Evolutionary conservation across 2,329 filamentous ascomycete species (phyloP).

Genomic region (Davidsoniella virescens): DNA sequence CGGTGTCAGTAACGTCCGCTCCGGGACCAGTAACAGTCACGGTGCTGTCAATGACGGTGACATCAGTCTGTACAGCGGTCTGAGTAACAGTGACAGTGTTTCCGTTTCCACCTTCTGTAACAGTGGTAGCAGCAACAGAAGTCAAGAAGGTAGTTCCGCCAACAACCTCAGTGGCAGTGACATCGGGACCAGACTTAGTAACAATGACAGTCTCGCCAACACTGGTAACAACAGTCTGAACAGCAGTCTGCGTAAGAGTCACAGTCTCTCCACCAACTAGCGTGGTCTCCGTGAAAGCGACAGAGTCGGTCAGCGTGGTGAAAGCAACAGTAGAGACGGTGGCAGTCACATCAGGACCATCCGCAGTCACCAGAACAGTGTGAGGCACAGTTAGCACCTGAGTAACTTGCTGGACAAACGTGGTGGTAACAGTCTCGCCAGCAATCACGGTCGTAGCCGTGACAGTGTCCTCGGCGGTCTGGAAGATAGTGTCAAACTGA

Average conservation of each 20-base stretch:
- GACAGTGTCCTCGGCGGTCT: slow-evolving; percentile 2
- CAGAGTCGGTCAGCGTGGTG: background rate
- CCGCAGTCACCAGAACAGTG: slow-evolving; percentile 2
- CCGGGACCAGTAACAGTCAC: background rate
- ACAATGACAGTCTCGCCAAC: background rate
- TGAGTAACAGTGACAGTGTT: background rate
- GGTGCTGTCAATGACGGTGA: background rate
- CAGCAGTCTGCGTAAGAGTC: background rate
- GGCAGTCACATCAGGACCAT: background rate
- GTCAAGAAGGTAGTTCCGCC: background rate
- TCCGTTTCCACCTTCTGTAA: background rate
- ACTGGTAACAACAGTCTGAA: slow-evolving; percentile 2
- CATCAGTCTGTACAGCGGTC: background rate
- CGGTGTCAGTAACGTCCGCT: background rate
- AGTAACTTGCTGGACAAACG: background rate
- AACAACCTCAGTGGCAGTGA: background rate
- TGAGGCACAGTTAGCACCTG: background rate
- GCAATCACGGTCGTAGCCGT: slow-evolving; percentile 2
- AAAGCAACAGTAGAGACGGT: background rate
- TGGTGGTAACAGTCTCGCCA: slow-evolving; percentile 8
- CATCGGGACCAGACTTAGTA: slow-evolving; percentile 1
- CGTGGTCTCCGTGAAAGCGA: slow-evolving; percentile 1
- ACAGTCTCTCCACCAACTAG: slow-evolving; percentile 4
- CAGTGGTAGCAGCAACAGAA: background rate
- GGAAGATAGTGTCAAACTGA: background rate